These are phyloP conservation scores for Aureobasidium sp. DNA, from an alignment of 2,329 filamentous ascomycete species.

Conservation along the genomic window DNA sequence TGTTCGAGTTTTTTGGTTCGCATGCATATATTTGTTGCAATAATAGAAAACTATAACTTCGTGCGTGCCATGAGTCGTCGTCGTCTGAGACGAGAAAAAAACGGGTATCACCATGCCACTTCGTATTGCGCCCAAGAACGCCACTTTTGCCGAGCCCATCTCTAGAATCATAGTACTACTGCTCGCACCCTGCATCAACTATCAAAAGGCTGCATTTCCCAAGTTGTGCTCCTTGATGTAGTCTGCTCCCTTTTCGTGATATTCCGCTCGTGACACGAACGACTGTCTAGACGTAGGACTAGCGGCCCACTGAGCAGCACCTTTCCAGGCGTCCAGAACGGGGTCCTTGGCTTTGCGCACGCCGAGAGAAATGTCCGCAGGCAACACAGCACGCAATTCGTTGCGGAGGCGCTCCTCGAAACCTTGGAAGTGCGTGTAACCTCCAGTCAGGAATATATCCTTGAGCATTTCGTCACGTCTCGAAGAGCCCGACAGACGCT, in stretches of 20 bases:
- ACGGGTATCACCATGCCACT: conserved; percentile 11
- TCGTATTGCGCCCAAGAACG: not conserved
- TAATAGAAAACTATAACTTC: not conserved
- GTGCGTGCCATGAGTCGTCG: conserved; percentile 9
- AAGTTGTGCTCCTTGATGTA: conserved; percentile 65
- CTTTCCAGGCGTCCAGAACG: conserved; percentile 84
- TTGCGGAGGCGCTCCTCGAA: conserved; percentile 74
- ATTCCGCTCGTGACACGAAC: conserved; percentile 73
- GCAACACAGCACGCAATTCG: conserved; percentile 65
- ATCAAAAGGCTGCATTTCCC: conserved; percentile 30
- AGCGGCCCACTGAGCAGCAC: conserved; percentile 77
- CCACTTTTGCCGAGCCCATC: conserved; percentile 5
- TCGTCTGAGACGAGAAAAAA: conserved; percentile 3
- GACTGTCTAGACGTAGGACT: conserved; percentile 49
- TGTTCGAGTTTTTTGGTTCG: not conserved
- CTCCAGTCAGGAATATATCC: conserved; percentile 92
- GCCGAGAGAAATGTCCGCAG: conserved; percentile 56
- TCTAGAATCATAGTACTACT: not conserved
- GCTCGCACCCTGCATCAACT: conserved; percentile 8
- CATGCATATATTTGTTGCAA: conserved; percentile 3
- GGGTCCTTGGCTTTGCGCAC: conserved; percentile 69
- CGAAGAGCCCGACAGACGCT: conserved; percentile 55
- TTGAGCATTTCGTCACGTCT: conserved; percentile 63
- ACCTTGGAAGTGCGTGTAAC: conserved; percentile 74
- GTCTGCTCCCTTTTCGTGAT: conserved; percentile 82